These are phyloP conservation scores for Carex littledalei DNA, from an alignment of 176 grass and related monocot species.

Conservation along the genomic window DNA sequence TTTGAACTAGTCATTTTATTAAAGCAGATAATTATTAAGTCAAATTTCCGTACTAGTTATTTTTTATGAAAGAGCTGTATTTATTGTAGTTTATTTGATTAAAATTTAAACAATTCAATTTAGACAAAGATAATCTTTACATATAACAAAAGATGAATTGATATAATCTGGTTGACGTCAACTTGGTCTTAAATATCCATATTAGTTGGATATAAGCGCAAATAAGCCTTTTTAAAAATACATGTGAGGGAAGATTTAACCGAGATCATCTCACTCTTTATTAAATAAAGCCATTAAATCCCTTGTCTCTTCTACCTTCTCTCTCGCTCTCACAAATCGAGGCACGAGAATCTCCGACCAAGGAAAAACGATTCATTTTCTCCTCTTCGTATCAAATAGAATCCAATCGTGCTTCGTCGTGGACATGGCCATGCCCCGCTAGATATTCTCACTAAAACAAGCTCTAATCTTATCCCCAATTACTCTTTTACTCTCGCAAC, in stretches of 20 bases:
- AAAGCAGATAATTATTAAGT: not conserved
- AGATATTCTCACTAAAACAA: constrained; percentile 4
- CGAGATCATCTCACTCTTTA: not conserved
- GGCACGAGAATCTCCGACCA: not conserved
- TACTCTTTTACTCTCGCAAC: not conserved
- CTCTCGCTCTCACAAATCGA: constrained; percentile 10
- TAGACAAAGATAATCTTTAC: not conserved
- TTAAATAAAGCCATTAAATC: not conserved
- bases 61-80: not conserved
- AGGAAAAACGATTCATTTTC: not conserved
- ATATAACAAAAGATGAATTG: not conserved
- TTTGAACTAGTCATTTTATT: not conserved
- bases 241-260: not conserved
- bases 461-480: not conserved
- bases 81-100: not conserved
- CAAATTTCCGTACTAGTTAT: not conserved
- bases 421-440: not conserved
- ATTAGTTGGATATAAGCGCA: not conserved
- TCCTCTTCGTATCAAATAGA: not conserved
- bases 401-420: constrained; percentile 15
- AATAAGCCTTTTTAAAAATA: not conserved
- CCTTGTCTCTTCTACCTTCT: constrained; percentile 2
- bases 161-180: not conserved
- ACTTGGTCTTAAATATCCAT: not conserved
- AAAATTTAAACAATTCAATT: not conserved